Percentiles rank a stretch among this genome's conserved stretches.
These are phyloP conservation scores for Cordyceps farinosa DNA, from an alignment of 2,329 filamentous ascomycete species.

Conservation along the genomic window DNA sequence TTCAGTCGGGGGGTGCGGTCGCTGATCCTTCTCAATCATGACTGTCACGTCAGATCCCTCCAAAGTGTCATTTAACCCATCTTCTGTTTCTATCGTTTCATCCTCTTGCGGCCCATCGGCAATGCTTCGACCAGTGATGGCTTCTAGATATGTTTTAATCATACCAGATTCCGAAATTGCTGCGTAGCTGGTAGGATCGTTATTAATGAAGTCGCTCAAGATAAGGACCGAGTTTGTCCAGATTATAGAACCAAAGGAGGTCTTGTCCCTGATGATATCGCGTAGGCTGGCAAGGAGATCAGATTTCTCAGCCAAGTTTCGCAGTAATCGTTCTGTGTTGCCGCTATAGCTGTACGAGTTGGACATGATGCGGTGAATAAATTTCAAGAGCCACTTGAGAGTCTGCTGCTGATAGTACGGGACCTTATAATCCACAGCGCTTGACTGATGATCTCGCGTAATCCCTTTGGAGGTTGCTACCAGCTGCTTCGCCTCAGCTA, in stretches of 20 bases:
- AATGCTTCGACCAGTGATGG: conserved; percentile 61
- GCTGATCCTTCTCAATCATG: conserved; percentile 34
- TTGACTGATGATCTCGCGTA: conserved; percentile 64
- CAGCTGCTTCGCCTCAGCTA: conserved; percentile 63
- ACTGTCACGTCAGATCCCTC: conserved; percentile 40
- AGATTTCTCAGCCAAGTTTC: conserved; percentile 92
- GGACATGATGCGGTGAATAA: conserved; percentile 91
- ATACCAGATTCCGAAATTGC: conserved; percentile 93
- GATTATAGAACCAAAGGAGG: conserved; percentile 82
- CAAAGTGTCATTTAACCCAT: conserved; percentile 36
- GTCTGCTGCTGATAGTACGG: conserved; percentile 92
- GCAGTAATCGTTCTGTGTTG: conserved; percentile 82
- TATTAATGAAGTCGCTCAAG: conserved; percentile 94
- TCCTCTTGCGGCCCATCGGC: conserved; percentile 23
- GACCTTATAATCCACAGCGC: conserved; percentile 86
- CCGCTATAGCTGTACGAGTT: conserved; percentile 66
- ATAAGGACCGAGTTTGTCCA: conserved; percentile 95
- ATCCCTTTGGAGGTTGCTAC: conserved; percentile 70
- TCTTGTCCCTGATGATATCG: conserved; percentile 74
- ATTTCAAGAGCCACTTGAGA: conserved; percentile 90
- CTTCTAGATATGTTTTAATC: conserved; percentile 79
- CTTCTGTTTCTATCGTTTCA: conserved; percentile 22
- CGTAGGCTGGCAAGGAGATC: conserved; percentile 76
- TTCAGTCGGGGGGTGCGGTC: conserved; percentile 51
- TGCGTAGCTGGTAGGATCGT: conserved; percentile 95